Evolutionary conservation across 129 eudicot genomes (phyloP).

Genomic region (Helichrysum umbraculigerum): DNA sequence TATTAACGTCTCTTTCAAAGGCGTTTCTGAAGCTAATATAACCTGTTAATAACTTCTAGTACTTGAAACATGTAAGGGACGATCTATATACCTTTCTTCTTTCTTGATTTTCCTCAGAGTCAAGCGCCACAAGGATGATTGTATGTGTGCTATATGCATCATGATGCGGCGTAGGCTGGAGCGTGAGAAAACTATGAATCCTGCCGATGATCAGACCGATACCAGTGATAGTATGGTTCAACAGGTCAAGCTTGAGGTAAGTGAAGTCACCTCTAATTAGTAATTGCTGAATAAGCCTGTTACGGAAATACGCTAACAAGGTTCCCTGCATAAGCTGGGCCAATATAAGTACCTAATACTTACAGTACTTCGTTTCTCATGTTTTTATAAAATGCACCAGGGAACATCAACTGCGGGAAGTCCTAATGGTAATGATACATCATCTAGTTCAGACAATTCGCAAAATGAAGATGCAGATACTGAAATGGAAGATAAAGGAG

Average conservation of each 20-base stretch:
- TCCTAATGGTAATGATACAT: constrained; percentile 65
- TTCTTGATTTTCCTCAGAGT: constrained; percentile 39
- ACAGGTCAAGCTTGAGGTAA: constrained; percentile 64
- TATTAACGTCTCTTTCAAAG: background rate
- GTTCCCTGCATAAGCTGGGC: background rate
- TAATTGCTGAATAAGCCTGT: no score
- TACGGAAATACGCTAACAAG: background rate
- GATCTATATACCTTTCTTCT: constrained; percentile 3
- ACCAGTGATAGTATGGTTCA: constrained; percentile 51
- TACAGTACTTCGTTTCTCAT: background rate
- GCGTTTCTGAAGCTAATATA: background rate
- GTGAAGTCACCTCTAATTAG: background rate
- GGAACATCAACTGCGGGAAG: constrained; percentile 59
- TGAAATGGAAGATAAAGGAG: constrained; percentile 55
- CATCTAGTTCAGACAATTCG: constrained; percentile 70
- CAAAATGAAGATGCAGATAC: constrained; percentile 55
- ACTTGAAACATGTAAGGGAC: constrained; percentile 9
- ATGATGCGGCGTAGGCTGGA: constrained; percentile 98
- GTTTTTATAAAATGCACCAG: constrained; percentile 34
- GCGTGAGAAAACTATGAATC: constrained; percentile 62
- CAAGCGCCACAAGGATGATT: constrained; percentile 90
- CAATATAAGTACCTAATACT: background rate
- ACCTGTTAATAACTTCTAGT: background rate
- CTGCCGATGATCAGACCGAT: constrained; percentile 47
- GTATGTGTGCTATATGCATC: constrained; percentile 92